Conservation (phyloP, 148 eudicot species). For the Spergularia bocconei region DNA sequence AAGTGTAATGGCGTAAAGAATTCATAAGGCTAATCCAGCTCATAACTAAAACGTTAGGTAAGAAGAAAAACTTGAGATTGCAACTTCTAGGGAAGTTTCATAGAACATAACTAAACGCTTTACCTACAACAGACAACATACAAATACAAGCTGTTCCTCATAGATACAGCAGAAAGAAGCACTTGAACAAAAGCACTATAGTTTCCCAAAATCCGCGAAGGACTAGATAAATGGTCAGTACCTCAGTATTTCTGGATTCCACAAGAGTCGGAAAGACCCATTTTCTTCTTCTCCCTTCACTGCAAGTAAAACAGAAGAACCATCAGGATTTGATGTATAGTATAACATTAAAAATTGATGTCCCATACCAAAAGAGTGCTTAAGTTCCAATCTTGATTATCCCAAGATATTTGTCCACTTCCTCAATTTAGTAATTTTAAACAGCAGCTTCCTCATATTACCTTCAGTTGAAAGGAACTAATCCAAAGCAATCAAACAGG, state of each 20-base stretch:
- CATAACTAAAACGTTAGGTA: not conserved
- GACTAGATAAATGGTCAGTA: constrained; percentile 22
- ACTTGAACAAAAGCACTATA: not conserved
- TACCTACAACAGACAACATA: not conserved
- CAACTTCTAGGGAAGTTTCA: not conserved
- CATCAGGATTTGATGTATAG: constrained; percentile 18
- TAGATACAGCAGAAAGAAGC: not conserved
- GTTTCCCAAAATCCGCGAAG: not conserved
- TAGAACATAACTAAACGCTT: not conserved
- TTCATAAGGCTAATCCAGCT: not conserved
- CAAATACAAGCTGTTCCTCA: not conserved
- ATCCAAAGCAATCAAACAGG: not conserved
- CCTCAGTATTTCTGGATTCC: constrained; percentile 51
- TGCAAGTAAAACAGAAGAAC: constrained; percentile 30
- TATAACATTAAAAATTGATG: not conserved
- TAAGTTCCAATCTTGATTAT: not conserved
- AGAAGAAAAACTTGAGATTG: not conserved
- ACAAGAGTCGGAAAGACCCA: constrained; percentile 86
- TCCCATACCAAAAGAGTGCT: not conserved
- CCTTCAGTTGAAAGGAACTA: not conserved
- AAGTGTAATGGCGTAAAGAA: too few species aligned
- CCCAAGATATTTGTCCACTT: not conserved
- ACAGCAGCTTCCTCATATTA: not conserved
- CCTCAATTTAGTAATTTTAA: too few species aligned
- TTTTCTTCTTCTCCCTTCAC: constrained; percentile 97